Base-by-base conservation (phyloP, 805 yeast genomes). In the Yarrowia sp. region DNA sequence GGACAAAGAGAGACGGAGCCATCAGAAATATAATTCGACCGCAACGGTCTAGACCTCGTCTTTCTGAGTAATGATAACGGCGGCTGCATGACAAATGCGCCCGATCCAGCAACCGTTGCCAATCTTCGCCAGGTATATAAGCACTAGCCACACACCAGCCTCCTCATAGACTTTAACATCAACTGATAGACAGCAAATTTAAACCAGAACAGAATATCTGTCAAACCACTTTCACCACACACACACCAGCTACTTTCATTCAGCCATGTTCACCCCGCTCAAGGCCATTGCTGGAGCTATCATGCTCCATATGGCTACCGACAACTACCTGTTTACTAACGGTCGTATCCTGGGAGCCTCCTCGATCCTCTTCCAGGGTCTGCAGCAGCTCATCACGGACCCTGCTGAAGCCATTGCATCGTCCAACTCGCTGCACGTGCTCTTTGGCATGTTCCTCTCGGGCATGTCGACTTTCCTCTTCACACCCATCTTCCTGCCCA, bases 301-400 rank as follows among this genome's bases (percentile, higher is more conserved):
- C 8, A 76, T 84, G 22, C 79, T 84, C 22, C 86, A 84, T 61
- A 74, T 77, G 19, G 80, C 85, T 2, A 82, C 86, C 1, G 79
- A 86, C 0, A 77, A 80, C 19, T 83, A 79, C 71, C 74, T 82
- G 38, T 70, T 73, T 42, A 74, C 77, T 10, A 73, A 77, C 38
- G 87, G 87, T 3, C 74, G 75, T 16, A 78, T 80, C 0, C 74
- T 84, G 10, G 87, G 87, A 2, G 83, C 83, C 71, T 84, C 87
- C 0, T 81, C 85, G 1, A 73, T 79, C 0, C 70, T 83, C 16
- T 79, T 48, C 40, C 26, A 40, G 15, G 67, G 67, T 11, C 38
- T 63, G 3, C 55, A 75, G 69, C 77, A 75, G n/a, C 68, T 80
- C 3, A 48, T 79, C 0, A 65, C 72, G 32, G 73, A 70, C 8